Evolutionary conservation across 768 basidiomycete genomes (phyloP).

Genomic region (Tremella fuciformis): DNA sequence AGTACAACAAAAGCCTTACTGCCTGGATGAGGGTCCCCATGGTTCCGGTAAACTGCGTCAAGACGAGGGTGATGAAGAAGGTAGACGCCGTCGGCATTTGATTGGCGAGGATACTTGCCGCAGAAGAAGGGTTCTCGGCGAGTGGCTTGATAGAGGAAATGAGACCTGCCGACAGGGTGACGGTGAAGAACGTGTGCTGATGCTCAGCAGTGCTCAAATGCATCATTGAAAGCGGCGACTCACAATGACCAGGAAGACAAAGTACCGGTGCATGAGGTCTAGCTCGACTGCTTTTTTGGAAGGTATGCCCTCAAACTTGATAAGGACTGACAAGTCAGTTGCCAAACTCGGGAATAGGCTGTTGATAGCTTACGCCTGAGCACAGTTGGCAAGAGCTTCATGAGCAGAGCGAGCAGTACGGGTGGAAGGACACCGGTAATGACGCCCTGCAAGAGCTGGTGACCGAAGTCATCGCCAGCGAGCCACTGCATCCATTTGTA

Average conservation of each 20-base stretch:
- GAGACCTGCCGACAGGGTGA: conserved; percentile 80
- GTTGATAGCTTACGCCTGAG: conserved; percentile 60
- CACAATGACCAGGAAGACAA: conserved; percentile 87
- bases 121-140: conserved; percentile 64
- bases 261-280: conserved; percentile 85
- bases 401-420: conserved; percentile 79
- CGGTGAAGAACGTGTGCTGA: conserved; percentile 89
- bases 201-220: conserved; percentile 6
- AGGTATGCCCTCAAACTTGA: conserved; percentile 84
- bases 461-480: conserved; percentile 26
- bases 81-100: conserved; percentile 63
- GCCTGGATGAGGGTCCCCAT: conserved; percentile 78
- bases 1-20: conserved; percentile 74
- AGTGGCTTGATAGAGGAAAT: conserved; percentile 66
- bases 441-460: conserved; percentile 65
- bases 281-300: conserved; percentile 78
- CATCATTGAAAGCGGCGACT: no score
- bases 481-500: conserved; percentile 75
- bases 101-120: conserved; percentile 69
- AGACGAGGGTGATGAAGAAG: conserved; percentile 58
- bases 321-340: conserved; percentile 58
- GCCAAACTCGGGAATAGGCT: no score
- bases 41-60: conserved; percentile 61
- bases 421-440: conserved; percentile 86
- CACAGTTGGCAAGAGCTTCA: conserved; percentile 82